phyloP scores from a whole-genome alignment of 78 protist genomes.

The Pelomyxa schiedti region DNA sequence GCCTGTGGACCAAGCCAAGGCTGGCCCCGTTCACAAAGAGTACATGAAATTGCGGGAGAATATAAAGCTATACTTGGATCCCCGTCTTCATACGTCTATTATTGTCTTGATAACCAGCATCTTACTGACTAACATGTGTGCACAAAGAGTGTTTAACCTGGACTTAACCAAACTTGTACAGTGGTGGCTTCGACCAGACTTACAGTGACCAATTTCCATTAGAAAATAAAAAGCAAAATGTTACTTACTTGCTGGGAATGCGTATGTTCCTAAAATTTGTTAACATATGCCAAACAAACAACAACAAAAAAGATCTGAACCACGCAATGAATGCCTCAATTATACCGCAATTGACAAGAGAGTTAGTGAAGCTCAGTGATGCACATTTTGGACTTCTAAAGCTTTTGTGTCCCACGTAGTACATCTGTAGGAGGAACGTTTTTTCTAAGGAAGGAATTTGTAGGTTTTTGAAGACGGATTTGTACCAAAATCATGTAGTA shows the following conservation, averaged over 20 bases:
- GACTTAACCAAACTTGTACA: background rate
- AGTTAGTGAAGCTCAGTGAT: constrained; percentile 28
- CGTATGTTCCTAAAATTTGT: constrained; percentile 5
- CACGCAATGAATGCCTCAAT: constrained; percentile 31
- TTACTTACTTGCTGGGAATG: constrained; percentile 35
- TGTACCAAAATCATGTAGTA: constrained; percentile 14
- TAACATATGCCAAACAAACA: background rate
- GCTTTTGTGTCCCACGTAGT: constrained; percentile 29
- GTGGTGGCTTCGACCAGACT: constrained; percentile 45
- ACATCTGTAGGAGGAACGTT: constrained; percentile 7
- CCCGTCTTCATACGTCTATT: background rate
- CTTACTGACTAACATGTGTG: background rate
- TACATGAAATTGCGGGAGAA: background rate
- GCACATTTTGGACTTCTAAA: constrained; percentile 32
- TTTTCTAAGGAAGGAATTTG: background rate
- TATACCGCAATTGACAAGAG: constrained; percentile 22
- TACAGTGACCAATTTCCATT: constrained; percentile 54
- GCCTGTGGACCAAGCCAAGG: background rate
- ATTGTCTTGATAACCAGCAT: background rate
- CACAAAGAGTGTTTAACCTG: background rate
- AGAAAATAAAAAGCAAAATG: constrained; percentile 33
- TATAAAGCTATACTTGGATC: background rate
- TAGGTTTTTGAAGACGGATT: constrained; percentile 2
- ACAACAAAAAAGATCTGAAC: constrained; percentile 15
- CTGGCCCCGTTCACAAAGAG: background rate